Evolutionary conservation across 2,329 filamentous ascomycete species (phyloP), one percentile per base, ranked within the genome.

Genomic region (Botryotinia calthae): DNA sequence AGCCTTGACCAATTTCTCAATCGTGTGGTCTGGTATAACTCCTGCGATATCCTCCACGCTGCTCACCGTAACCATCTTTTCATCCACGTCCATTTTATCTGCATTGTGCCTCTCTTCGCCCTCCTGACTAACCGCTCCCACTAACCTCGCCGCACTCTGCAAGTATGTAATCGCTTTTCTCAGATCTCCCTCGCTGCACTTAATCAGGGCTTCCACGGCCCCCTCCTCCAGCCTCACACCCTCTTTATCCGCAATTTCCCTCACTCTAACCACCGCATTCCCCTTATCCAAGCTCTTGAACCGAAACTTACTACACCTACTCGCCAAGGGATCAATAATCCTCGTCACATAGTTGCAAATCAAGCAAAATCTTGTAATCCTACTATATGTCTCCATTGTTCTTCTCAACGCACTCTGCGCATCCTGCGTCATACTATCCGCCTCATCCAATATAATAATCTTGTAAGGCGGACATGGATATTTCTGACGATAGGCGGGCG

Each of bases 321-420:
- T 94, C 1, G 96, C 96, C 34, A 99, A 85, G 10, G 96, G 97
- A 81, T 99, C 96, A 79, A 99, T 99, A 81, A 99, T 99, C 73
- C 96, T 87, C 5, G 96, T 98, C 63, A 99, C 96, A 79, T 99
- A 99, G 84, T 99, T 99, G 84, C 97, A 99, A 73, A 98, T 95
- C 59, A 99, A 86, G 81, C 96, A 98, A 83, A 99, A 99, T 22
- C 96, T 88, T 2, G 96, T 99, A 83, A 98, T 98, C 80, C 94
- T 95, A 82, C 89, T 93, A 83, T 98, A 98, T 63, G 94, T 97
- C 84, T 99, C 96, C 96, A 99, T 99, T 2, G 96, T 99, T 71
- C 97, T 88, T 76, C 96, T 88, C 73, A 99, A 86, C 8, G 97
- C 96, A 74, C 90, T 93, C 85, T 99, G 96, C 20, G 96, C 96